phyloP scores from a whole-genome alignment of 495 filamentous ascomycete species.

The Neurospora terricola region DNA sequence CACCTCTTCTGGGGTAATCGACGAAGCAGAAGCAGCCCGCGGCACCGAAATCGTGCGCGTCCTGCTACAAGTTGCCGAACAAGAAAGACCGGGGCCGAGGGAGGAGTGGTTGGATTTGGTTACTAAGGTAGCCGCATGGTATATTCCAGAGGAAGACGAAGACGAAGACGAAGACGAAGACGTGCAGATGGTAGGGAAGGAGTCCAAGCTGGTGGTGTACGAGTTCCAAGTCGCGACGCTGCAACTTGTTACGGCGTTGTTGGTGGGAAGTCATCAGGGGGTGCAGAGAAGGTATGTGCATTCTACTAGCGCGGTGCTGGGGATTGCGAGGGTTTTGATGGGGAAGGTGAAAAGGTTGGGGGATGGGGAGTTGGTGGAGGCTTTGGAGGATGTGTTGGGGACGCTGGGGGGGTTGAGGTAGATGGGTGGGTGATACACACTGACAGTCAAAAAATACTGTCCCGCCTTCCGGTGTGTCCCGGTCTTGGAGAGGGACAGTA shows the following conservation, averaged over 20 bases:
- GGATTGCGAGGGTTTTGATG: slow-evolving; percentile 28
- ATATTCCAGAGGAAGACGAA: slow-evolving; percentile 8
- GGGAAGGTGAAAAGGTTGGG: slow-evolving; percentile 4
- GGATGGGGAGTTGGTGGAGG: slow-evolving; percentile 10
- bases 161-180: background rate
- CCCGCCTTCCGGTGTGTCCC: no score
- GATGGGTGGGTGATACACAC: no score
- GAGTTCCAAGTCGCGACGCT: slow-evolving; percentile 41
- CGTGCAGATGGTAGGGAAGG: background rate
- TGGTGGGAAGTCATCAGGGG: slow-evolving; percentile 34
- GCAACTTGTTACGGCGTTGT: slow-evolving; percentile 39
- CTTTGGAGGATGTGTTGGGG: slow-evolving; percentile 15
- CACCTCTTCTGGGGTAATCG: slow-evolving; percentile 2
- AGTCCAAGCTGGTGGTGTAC: slow-evolving; percentile 10
- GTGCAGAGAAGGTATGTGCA: slow-evolving; percentile 36
- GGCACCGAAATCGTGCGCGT: slow-evolving; percentile 45
- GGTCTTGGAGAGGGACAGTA: no score
- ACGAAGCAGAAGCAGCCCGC: slow-evolving; percentile 26
- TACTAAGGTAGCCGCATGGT: slow-evolving; percentile 27
- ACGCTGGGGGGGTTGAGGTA: slow-evolving; percentile 12
- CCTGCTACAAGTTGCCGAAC: slow-evolving; percentile 36
- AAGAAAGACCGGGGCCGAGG: slow-evolving; percentile 22
- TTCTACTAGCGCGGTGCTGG: slow-evolving; percentile 28
- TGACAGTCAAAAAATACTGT: no score
- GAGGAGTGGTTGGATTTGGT: slow-evolving; percentile 42